Conservation (phyloP, 1,284 basidiomycete species). For the Trichosporon coremiiforme region DNA sequence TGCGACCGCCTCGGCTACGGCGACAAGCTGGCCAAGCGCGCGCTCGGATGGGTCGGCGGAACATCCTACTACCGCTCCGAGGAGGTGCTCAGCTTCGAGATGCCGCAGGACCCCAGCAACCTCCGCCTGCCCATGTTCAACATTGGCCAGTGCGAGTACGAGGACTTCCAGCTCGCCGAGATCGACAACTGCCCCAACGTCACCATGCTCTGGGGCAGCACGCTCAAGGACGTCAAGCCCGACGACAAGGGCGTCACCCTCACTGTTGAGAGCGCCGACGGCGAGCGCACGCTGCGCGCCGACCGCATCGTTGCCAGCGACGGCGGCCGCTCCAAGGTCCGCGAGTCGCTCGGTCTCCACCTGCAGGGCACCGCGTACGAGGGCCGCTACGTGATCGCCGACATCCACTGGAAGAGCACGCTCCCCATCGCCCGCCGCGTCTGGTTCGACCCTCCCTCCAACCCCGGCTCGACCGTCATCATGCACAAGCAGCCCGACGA, state of each 20-base stretch:
- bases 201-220: conserved; percentile 29
- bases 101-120: conserved; percentile 24
- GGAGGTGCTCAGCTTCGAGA: conserved; percentile 32
- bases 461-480: conserved; percentile 32
- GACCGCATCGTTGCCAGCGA: conserved; percentile 28
- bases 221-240: conserved; percentile 13
- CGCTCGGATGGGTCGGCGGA: conserved; percentile 29
- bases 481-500: conserved; percentile 36
- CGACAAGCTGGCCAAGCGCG: conserved; percentile 24
- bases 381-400: conserved; percentile 32
- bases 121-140: conserved; percentile 31
- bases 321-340: conserved; percentile 30
- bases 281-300: conserved; percentile 28
- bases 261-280: conserved; percentile 27
- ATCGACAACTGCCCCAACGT: conserved; percentile 25
- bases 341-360: conserved; percentile 24
- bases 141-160: conserved; percentile 34
- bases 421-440: conserved; percentile 27
- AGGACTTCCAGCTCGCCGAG: conserved; percentile 29
- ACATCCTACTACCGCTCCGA: conserved; percentile 29
- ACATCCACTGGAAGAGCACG: conserved; percentile 33
- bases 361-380: conserved; percentile 32
- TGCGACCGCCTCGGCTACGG: conserved; percentile 31
- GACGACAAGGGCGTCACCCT: conserved; percentile 29
- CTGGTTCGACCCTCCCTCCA: conserved; percentile 33